A percentile compares a stretch with the other conserved stretches of the same genome.
phyloP scores from a whole-genome alignment of 73 alveolate genomes.

The Blepharisma japonicum region DNA sequence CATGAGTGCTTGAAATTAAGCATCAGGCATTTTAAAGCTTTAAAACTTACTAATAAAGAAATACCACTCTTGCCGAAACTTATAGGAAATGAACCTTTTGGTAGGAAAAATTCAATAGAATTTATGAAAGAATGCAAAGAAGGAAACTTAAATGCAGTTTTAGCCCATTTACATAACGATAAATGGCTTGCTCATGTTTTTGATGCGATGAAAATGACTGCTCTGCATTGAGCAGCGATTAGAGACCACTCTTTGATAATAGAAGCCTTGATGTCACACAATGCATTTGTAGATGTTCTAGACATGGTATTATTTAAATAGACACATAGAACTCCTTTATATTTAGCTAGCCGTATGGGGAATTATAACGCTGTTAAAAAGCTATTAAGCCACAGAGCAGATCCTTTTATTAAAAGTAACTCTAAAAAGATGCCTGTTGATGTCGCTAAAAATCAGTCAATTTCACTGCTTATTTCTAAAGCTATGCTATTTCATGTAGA shows the following conservation, averaged over 20 bases:
- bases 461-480: no score
- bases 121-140: neutral
- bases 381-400: neutral
- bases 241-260: neutral
- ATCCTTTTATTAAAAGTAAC: neutral
- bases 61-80: no score
- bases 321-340: conserved; percentile 3
- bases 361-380: neutral
- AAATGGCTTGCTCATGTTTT: neutral
- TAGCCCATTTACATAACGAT: neutral
- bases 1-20: no score
- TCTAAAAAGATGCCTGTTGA: no score
- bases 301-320: conserved; percentile 2
- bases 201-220: conserved; percentile 17
- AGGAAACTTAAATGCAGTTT: neutral
- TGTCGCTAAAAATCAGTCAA: no score
- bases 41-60: no score
- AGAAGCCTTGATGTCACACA: neutral
- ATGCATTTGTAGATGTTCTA: neutral
- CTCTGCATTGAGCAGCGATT: neutral
- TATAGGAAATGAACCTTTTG: neutral
- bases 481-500: no score
- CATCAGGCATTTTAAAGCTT: no score
- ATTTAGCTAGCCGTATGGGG: neutral
- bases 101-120: neutral